These are phyloP conservation scores for Phytophthora podocarpi DNA, from an alignment of 352 stramenopile genomes.

Conservation along the genomic window DNA sequence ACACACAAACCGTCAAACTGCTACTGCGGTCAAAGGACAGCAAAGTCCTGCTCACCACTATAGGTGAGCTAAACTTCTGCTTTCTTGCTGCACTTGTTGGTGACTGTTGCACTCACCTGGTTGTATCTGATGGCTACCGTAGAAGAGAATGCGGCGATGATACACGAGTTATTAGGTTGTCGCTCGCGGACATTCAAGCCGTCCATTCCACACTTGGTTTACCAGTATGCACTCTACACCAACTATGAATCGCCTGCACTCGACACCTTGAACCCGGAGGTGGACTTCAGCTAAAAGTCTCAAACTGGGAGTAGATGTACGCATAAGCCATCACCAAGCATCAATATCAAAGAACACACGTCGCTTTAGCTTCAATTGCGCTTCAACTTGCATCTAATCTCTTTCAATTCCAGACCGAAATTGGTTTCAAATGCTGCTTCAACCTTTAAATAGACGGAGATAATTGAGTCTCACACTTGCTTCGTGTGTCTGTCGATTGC, in stretches of 20 bases:
- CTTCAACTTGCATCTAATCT: too few species aligned
- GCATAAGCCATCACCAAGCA: too few species aligned
- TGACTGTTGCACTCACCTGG: slow-evolving; percentile 2
- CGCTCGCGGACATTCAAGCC: slow-evolving; percentile 77
- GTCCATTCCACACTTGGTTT: slow-evolving; percentile 82
- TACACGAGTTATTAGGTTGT: slow-evolving; percentile 88
- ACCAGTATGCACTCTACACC: slow-evolving; percentile 67
- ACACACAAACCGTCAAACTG: slow-evolving; percentile 68
- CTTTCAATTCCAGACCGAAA: background rate
- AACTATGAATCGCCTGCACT: slow-evolving; percentile 90
- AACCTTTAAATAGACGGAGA: slow-evolving; percentile 27
- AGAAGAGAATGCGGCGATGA: slow-evolving; percentile 90
- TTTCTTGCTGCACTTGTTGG: background rate
- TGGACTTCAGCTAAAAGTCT: slow-evolving; percentile 57
- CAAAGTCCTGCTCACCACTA: slow-evolving; percentile 91
- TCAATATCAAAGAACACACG: too few species aligned
- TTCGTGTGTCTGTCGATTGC: too few species aligned
- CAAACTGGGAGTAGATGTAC: too few species aligned
- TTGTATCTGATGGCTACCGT: background rate
- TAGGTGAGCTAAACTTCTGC: slow-evolving; percentile 63
- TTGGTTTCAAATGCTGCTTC: slow-evolving; percentile 17
- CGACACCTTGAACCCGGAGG: slow-evolving; percentile 79
- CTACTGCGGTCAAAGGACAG: slow-evolving; percentile 62
- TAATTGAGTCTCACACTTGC: too few species aligned
- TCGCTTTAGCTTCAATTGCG: too few species aligned